Conservation (phyloP, 2,329 filamentous ascomycete species). For the Emergomyces orientalis region DNA sequence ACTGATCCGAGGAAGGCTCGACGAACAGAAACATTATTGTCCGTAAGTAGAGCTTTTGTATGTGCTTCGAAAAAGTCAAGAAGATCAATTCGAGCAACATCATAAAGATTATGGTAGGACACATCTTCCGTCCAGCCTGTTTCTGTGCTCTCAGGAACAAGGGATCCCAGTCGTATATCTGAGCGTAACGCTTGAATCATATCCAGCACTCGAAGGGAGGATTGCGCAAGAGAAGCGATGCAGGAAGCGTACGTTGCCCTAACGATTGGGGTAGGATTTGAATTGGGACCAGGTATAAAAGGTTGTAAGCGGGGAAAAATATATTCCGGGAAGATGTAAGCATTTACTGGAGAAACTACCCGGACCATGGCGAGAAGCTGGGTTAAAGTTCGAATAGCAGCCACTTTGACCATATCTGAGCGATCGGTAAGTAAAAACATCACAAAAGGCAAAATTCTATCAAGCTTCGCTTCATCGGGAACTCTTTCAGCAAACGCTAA, state of each 20-base stretch:
- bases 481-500: conserved; percentile 83
- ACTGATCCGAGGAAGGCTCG: conserved; percentile 88
- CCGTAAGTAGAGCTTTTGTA: conserved; percentile 81
- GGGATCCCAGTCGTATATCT: conserved; percentile 67
- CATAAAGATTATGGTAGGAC: conserved; percentile 74
- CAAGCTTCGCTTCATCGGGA: conserved; percentile 91
- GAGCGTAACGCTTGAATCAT: conserved; percentile 81
- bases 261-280: conserved; percentile 58
- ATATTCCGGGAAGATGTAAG: conserved; percentile 58
- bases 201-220: conserved; percentile 75
- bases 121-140: conserved; percentile 58
- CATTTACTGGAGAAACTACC: conserved; percentile 69
- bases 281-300: conserved; percentile 46
- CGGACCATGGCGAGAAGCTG: conserved; percentile 80
- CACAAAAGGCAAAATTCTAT: conserved; percentile 83
- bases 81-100: conserved; percentile 74
- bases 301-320: conserved; percentile 51
- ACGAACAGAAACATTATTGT: conserved; percentile 73
- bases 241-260: conserved; percentile 89
- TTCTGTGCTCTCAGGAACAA: conserved; percentile 67
- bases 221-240: conserved; percentile 76
- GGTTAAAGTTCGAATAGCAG: conserved; percentile 76
- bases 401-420: conserved; percentile 73
- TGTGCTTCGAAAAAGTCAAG: conserved; percentile 77
- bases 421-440: conserved; percentile 74